phyloP scores from a whole-genome alignment of 495 filamentous ascomycete genomes.

The Penicillium chermesinum region DNA sequence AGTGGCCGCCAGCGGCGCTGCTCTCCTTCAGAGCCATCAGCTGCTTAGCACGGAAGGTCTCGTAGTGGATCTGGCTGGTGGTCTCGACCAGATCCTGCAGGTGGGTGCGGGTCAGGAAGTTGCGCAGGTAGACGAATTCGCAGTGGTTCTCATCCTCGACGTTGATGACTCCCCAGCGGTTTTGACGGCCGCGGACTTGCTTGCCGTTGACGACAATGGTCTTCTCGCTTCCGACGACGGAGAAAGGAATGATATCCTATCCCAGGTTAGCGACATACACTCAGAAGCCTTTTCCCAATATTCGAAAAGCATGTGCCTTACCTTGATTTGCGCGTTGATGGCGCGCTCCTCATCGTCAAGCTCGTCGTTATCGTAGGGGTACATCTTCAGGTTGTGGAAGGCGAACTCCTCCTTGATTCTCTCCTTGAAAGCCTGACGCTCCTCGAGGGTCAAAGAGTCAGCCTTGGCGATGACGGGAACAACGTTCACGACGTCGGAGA shows the following conservation, averaged over 20 bases:
- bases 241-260: slow-evolving; percentile 92
- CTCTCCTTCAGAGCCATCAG: slow-evolving; percentile 95
- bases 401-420: slow-evolving; percentile 98
- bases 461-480: slow-evolving; percentile 99
- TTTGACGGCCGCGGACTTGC: slow-evolving; percentile 96
- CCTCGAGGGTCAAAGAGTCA: slow-evolving; percentile 92
- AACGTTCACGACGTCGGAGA: slow-evolving; percentile 98
- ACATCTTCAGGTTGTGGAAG: slow-evolving; percentile 99
- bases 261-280: neutral
- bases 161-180: slow-evolving; percentile 99
- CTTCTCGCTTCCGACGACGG: slow-evolving; percentile 96
- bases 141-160: slow-evolving; percentile 99
- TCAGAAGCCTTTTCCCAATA: neutral
- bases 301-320: slow-evolving; percentile 31
- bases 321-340: slow-evolving; percentile 93
- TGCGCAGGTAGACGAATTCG: slow-evolving; percentile 96
- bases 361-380: slow-evolving; percentile 99
- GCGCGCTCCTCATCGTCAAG: slow-evolving; percentile 94
- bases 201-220: slow-evolving; percentile 95
- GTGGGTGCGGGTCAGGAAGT: slow-evolving; percentile 96
- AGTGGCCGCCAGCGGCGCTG: slow-evolving; percentile 74
- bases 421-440: slow-evolving; percentile 94
- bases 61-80: slow-evolving; percentile 99
- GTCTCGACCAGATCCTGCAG: slow-evolving; percentile 98
- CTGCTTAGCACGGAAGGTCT: slow-evolving; percentile 99